Base-by-base conservation (phyloP, 2,329 filamentous ascomycete genomes). In the Fusarium equiseti region DNA sequence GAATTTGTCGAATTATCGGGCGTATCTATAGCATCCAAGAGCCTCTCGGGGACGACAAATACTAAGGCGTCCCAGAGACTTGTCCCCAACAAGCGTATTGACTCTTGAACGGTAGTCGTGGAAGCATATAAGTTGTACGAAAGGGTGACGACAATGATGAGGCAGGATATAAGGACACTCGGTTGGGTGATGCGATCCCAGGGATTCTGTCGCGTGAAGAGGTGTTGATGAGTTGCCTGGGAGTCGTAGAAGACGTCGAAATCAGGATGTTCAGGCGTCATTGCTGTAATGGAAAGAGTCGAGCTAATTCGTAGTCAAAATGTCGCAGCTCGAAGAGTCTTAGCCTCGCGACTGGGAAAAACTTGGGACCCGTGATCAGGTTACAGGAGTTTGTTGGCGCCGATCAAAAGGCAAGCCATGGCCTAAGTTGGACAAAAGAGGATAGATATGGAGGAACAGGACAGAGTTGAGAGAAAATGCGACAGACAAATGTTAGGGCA, bases 31-130 rank as follows among this genome's bases (percentile, higher is more conserved):
- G 85, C 81, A 79, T 89, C 86, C 38, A 93, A 79, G 2, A 92
- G 74, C 27, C 81, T 80, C 18, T 85, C 82, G 2, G 91, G 91
- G 16, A 86, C 84, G 32, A 87, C 52, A 68, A 84, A 83, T 58
- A 93, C 85, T 31, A 91, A 65, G 27, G 79, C 77, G 79, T 91
- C 87, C 90, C 91, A 92, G 40, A 89, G 75, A 55, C 89, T 77
- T 71, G 85, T 81, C 61, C 71, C 74, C 16, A 79, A 44, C 22
- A 77, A 66, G 49, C 67, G 71, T 44, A 78, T 48, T 8, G 74
- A 68, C 15, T 72, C 74, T 43, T 77, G 73, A 10, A 81, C 59
- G 7, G 79, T 75, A 20, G 75, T 66, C 15, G 80, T 75, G 15
- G 79, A 75, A 67, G 76, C 77, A 75, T 79, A 77, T 29, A 77